Percentiles rank a stretch among this genome's conserved stretches.
phyloP scores from a whole-genome alignment of 805 yeast species.

The Pichia occidentalis region DNA sequence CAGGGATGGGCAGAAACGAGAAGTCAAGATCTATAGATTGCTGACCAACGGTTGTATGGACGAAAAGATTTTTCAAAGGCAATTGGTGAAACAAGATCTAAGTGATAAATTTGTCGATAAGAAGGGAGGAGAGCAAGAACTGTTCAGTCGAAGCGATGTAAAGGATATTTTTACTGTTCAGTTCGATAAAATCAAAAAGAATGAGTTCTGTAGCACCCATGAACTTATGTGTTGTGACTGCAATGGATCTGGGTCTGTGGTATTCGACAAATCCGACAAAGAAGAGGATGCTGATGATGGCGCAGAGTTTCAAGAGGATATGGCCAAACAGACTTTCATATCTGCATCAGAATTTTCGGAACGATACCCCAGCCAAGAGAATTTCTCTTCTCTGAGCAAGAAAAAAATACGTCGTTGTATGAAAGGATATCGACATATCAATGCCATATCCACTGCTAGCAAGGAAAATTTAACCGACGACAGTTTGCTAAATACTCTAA shows the following conservation, averaged over 20 bases:
- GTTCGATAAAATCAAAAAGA: constrained; percentile 5
- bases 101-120: constrained; percentile 62
- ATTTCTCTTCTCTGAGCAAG: constrained; percentile 8
- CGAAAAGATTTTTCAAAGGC: constrained; percentile 90
- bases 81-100: constrained; percentile 72
- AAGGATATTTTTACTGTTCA: constrained; percentile 64
- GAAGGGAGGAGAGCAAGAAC: constrained; percentile 42
- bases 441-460: constrained; percentile 32
- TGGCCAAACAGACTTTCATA: constrained; percentile 38
- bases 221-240: constrained; percentile 65
- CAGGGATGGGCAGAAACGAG: constrained; percentile 82
- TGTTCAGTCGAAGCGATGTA: constrained; percentile 64
- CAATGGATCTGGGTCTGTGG: constrained; percentile 42
- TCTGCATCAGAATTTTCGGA: constrained; percentile 47
- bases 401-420: constrained; percentile 50
- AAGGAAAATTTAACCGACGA: constrained; percentile 27
- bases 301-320: constrained; percentile 10
- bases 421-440: constrained; percentile 54
- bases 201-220: constrained; percentile 57
- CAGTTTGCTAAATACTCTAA: constrained; percentile 28
- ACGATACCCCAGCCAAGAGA: constrained; percentile 19
- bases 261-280: constrained; percentile 19
- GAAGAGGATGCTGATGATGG: constrained; percentile 5
- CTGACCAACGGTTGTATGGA: constrained; percentile 87
- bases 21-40: constrained; percentile 75